phyloP scores from a whole-genome alignment of 306 rosid species.

The Pyrus communis region DNA sequence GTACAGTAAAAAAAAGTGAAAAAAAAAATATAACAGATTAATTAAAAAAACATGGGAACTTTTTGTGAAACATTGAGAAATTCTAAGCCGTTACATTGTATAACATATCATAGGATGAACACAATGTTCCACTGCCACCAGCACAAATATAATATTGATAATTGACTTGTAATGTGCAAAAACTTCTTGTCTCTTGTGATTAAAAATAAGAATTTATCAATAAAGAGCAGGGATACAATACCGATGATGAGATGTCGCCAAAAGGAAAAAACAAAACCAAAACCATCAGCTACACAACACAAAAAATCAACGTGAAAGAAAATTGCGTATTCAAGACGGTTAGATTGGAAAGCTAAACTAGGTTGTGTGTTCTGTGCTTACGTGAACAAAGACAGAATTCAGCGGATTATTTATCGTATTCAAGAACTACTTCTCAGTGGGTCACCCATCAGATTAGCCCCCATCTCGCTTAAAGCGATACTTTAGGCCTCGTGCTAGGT shows the following conservation, averaged over 20 bases:
- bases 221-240: neutral
- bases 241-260: neutral
- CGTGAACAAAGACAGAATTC: no score
- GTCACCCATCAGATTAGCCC: no score
- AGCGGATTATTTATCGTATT: no score
- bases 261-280: neutral
- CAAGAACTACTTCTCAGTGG: no score
- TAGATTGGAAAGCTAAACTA: no score
- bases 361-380: no score
- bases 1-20: neutral
- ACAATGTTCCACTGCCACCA: neutral
- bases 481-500: no score
- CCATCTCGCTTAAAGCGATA: no score
- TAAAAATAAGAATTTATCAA: no score
- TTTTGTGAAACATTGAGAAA: neutral
- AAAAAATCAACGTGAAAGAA: no score
- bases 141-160: neutral
- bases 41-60: neutral
- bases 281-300: neutral
- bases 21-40: neutral
- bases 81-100: conserved; percentile 2
- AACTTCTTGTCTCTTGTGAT: neutral
- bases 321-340: no score
- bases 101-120: neutral
- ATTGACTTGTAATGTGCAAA: neutral